Percentiles rank a stretch among this genome's conserved stretches.
Conservation (phyloP, 805 yeast species). For the Metschnikowia cerradonensis region DNA sequence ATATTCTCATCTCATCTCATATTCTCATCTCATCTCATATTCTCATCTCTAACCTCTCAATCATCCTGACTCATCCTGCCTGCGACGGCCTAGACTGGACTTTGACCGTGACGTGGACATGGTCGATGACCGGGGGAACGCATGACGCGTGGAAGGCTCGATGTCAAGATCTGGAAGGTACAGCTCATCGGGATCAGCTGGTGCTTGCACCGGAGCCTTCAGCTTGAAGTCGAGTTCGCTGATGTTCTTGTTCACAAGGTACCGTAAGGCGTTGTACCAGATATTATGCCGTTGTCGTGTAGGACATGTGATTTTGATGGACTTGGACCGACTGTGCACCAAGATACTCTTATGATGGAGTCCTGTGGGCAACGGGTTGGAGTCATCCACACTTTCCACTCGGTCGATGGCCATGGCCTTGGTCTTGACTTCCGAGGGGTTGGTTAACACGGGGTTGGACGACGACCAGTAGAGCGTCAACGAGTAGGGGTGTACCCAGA, state of each 20-base stretch:
- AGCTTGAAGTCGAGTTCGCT: slow-evolving; percentile 50
- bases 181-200: slow-evolving; percentile 5
- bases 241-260: slow-evolving; percentile 61
- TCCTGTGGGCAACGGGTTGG: slow-evolving; percentile 87
- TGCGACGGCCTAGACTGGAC: not conserved
- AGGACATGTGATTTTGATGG: slow-evolving; percentile 79
- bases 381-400: slow-evolving; percentile 77
- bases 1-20: no score
- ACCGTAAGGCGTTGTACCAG: slow-evolving; percentile 83
- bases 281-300: slow-evolving; percentile 83
- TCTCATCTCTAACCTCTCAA: no score
- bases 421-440: slow-evolving; percentile 63
- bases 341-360: slow-evolving; percentile 79
- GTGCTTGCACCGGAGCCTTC: not conserved
- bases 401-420: slow-evolving; percentile 75
- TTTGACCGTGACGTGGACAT: slow-evolving; percentile 11
- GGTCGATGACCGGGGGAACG: slow-evolving; percentile 17
- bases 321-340: slow-evolving; percentile 62
- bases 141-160: slow-evolving; percentile 17
- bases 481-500: slow-evolving; percentile 96
- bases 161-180: slow-evolving; percentile 9
- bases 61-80: no score
- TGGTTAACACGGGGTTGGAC: slow-evolving; percentile 69
- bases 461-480: slow-evolving; percentile 87
- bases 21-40: no score